phyloP scores from a whole-genome alignment of 208 protist species.

The Acanthamoeba divionensis region DNA sequence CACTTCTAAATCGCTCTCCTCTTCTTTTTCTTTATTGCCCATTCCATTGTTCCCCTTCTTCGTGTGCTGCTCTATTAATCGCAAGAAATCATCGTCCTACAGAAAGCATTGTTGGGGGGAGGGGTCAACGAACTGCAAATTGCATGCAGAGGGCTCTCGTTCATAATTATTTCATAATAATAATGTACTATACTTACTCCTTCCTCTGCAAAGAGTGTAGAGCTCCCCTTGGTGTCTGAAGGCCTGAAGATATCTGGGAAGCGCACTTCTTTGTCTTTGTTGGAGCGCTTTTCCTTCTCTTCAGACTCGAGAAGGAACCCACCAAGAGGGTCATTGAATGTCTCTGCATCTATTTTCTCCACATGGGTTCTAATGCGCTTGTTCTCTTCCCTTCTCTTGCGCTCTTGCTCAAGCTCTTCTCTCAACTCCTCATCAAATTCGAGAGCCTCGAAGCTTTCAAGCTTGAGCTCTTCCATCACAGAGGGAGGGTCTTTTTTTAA shows the following conservation, averaged over 20 bases:
- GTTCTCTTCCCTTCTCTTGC: no score
- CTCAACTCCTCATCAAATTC: constrained; percentile 3
- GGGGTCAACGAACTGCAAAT: neutral
- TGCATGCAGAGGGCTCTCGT: neutral
- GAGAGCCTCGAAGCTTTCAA: no score
- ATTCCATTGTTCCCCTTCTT: neutral
- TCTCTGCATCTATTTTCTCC: neutral
- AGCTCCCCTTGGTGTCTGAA: neutral
- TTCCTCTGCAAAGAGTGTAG: no score
- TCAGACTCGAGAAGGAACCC: neutral
- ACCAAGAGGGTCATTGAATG: neutral
- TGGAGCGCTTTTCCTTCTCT: neutral
- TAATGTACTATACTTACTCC: neutral
- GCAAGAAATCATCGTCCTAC: constrained; percentile 4
- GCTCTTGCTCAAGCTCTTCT: neutral
- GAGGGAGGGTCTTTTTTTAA: no score
- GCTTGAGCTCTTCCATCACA: no score
- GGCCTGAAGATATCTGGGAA: neutral
- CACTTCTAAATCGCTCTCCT: neutral
- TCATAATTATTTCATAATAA: neutral
- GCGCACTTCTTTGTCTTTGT: neutral
- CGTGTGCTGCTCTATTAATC: neutral
- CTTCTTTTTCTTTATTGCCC: neutral
- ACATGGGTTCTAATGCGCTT: no score
- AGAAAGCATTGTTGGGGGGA: neutral